A percentile compares a stretch with the other conserved stretches of the same genome.
phyloP scores from a whole-genome alignment of 768 basidiomycete species.

The Tephrocybe rancida region DNA sequence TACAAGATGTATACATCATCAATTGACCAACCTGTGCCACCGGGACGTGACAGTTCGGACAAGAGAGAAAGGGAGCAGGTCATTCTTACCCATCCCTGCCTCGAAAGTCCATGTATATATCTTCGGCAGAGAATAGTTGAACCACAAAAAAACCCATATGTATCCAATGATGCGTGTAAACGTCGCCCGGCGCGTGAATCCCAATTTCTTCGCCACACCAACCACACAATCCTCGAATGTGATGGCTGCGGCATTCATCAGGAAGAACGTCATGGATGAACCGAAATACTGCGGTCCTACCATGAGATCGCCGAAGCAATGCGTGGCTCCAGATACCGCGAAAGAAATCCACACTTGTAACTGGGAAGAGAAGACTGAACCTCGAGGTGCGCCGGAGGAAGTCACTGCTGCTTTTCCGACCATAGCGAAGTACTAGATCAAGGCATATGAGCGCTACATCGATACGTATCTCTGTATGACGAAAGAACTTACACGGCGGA shows the following conservation, averaged over 20 bases:
- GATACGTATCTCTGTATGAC: not conserved
- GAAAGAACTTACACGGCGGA: constrained; percentile 7
- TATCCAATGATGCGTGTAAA: constrained; percentile 2
- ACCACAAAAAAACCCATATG: constrained; percentile 3
- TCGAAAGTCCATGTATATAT: not conserved
- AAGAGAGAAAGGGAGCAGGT: constrained; percentile 3
- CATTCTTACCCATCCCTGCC: not conserved
- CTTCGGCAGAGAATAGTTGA: not conserved
- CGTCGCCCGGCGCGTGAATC: not conserved
- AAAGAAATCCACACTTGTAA: constrained; percentile 6
- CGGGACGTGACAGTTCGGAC: not conserved
- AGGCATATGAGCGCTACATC: not conserved
- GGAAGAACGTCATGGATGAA: constrained; percentile 1
- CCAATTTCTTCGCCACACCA: not conserved
- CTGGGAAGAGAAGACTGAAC: not conserved
- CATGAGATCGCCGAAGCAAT: constrained; percentile 11
- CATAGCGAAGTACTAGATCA: not conserved
- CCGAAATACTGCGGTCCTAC: constrained; percentile 1
- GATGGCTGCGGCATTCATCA: constrained; percentile 3
- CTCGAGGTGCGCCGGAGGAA: not conserved
- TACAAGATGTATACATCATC: no score
- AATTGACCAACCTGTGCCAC: no score
- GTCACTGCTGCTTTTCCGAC: not conserved
- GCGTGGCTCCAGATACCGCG: not conserved
- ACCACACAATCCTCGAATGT: constrained; percentile 6